phyloP scores from a whole-genome alignment of 331 rosid genomes.

The Stylosanthes scabra region DNA sequence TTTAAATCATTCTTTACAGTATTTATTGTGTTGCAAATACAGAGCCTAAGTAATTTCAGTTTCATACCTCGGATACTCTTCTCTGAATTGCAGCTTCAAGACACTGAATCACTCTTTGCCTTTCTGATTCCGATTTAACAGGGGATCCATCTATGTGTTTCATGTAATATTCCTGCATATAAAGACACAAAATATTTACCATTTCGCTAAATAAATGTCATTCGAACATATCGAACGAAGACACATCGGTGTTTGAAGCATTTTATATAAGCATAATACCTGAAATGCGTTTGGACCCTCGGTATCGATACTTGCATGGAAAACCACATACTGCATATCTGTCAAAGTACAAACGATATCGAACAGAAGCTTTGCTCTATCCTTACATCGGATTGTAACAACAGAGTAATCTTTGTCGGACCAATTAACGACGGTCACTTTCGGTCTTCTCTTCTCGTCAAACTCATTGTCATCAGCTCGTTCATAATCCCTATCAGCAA shows the following conservation, averaged over 20 bases:
- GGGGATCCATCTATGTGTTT: slow-evolving; percentile 96
- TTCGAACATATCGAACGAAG: slow-evolving; percentile 25
- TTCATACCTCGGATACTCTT: slow-evolving; percentile 91
- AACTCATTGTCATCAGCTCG: slow-evolving; percentile 54
- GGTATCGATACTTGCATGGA: slow-evolving; percentile 88
- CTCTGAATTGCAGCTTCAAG: slow-evolving; percentile 97
- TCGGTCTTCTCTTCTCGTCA: slow-evolving; percentile 73
- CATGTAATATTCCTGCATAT: slow-evolving; percentile 83
- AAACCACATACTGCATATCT: slow-evolving; percentile 96
- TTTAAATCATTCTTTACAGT: background rate
- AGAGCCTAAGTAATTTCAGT: background rate
- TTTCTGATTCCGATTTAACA: slow-evolving; percentile 97
- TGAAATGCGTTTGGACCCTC: slow-evolving; percentile 93
- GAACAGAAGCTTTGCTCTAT: slow-evolving; percentile 94
- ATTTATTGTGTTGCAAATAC: background rate
- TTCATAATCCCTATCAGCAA: slow-evolving; percentile 91
- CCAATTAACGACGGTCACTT: slow-evolving; percentile 88
- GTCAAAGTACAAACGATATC: slow-evolving; percentile 95
- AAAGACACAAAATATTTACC: slow-evolving; percentile 37
- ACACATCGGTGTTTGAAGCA: background rate
- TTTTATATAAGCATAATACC: slow-evolving; percentile 48
- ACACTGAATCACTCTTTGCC: slow-evolving; percentile 90
- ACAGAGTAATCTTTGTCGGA: slow-evolving; percentile 88
- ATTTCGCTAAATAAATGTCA: slow-evolving; percentile 5
- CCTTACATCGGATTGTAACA: slow-evolving; percentile 80